Conservation (phyloP, 2,329 filamentous ascomycete genomes). For the Aspergillus luchuensis region DNA sequence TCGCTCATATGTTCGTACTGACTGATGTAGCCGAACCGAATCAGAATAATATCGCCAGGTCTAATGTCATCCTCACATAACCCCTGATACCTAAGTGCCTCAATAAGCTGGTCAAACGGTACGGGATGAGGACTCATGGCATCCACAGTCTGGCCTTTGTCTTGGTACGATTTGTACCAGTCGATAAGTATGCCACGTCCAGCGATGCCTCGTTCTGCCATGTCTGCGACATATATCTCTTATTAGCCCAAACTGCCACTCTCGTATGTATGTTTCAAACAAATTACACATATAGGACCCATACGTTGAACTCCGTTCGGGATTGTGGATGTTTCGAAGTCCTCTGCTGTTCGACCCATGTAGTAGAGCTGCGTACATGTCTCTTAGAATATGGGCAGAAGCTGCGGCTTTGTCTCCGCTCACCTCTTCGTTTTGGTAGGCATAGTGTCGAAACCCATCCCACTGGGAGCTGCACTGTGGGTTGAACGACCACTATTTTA, state of each 20-base stretch:
- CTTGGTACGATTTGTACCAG: slow-evolving; percentile 47
- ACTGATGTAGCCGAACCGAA: slow-evolving; percentile 56
- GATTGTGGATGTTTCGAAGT: background rate
- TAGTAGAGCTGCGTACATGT: too few relatives aligned
- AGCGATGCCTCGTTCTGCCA: slow-evolving; percentile 31
- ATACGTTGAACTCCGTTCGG: too few relatives aligned
- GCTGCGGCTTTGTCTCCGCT: too few relatives aligned
- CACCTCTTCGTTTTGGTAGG: too few relatives aligned
- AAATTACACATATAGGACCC: too few relatives aligned
- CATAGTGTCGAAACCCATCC: slow-evolving; percentile 10
- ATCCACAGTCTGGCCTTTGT: slow-evolving; percentile 37
- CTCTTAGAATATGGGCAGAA: too few relatives aligned
- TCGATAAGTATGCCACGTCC: slow-evolving; percentile 53
- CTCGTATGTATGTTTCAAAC: too few relatives aligned
- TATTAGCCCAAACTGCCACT: too few relatives aligned
- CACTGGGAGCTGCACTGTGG: slow-evolving; percentile 10
- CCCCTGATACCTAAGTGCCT: too few relatives aligned
- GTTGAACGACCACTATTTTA: background rate
- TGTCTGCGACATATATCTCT: too few relatives aligned
- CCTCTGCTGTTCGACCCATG: too few relatives aligned
- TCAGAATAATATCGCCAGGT: slow-evolving; percentile 59
- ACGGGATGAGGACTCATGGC: slow-evolving; percentile 49
- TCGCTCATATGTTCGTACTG: slow-evolving; percentile 44
- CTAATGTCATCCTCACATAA: slow-evolving; percentile 38
- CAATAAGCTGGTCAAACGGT: slow-evolving; percentile 41